phyloP scores from a whole-genome alignment of 2,329 filamentous ascomycete genomes.

The Thelonectria blattea region DNA sequence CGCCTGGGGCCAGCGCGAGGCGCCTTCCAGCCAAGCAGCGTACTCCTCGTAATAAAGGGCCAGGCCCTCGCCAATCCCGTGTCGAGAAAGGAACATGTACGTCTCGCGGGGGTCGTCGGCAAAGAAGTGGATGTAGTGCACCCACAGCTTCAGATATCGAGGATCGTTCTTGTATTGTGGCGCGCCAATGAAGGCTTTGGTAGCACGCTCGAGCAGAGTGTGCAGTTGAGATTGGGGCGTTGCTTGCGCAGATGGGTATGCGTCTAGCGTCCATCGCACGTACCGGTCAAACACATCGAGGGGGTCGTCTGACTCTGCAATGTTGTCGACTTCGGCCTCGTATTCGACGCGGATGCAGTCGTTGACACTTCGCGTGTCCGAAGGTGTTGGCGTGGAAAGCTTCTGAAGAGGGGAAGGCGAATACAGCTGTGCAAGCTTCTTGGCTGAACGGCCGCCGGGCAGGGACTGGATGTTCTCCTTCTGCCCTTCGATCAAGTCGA shows the following conservation, averaged over 20 bases:
- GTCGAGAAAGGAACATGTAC: slow-evolving; percentile 88
- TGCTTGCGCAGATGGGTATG: slow-evolving; percentile 92
- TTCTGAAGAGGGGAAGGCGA: slow-evolving; percentile 68
- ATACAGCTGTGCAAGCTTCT: slow-evolving; percentile 84
- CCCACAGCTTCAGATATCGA: slow-evolving; percentile 90
- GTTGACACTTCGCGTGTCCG: slow-evolving; percentile 77
- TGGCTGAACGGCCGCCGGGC: slow-evolving; percentile 85
- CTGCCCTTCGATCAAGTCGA: slow-evolving; percentile 92
- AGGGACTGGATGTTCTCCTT: slow-evolving; percentile 98
- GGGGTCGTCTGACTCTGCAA: slow-evolving; percentile 90
- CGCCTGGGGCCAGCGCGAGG: slow-evolving; percentile 84
- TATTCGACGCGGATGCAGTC: slow-evolving; percentile 82
- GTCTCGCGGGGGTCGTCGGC: slow-evolving; percentile 92
- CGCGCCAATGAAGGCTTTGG: slow-evolving; percentile 85
- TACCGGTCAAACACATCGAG: slow-evolving; percentile 96
- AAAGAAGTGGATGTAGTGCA: slow-evolving; percentile 92
- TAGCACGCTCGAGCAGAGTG: slow-evolving; percentile 88
- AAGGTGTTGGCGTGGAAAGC: slow-evolving; percentile 67
- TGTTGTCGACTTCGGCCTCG: slow-evolving; percentile 78
- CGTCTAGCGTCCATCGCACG: slow-evolving; percentile 93
- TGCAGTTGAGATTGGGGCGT: slow-evolving; percentile 91
- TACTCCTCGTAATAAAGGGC: slow-evolving; percentile 98
- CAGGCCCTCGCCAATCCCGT: slow-evolving; percentile 83
- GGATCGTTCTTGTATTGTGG: slow-evolving; percentile 94
- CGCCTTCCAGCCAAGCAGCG: slow-evolving; percentile 87